Evolutionary conservation across 768 basidiomycete genomes (phyloP).

Genomic region (Mycena capillaripes): DNA sequence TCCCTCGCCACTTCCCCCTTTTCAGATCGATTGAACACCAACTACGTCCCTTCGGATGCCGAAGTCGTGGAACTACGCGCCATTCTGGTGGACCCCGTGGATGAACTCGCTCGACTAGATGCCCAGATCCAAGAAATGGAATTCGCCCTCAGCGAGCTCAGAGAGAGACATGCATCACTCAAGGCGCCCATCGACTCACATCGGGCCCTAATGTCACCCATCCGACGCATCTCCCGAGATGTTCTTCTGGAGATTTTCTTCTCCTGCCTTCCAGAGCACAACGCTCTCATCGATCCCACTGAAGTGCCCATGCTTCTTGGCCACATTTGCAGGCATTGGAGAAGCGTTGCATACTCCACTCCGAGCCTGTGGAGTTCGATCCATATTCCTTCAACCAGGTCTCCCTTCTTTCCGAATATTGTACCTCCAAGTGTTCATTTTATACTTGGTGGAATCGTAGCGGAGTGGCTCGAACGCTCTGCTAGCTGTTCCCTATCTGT

Average conservation of each 20-base stretch:
- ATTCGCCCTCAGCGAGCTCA: not conserved
- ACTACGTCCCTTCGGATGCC: slow-evolving; percentile 22
- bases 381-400: slow-evolving; percentile 2
- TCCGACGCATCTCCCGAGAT: slow-evolving; percentile 12
- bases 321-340: slow-evolving; percentile 13
- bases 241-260: slow-evolving; percentile 26
- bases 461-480: slow-evolving; percentile 1
- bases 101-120: slow-evolving; percentile 1
- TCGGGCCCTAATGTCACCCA: slow-evolving; percentile 8
- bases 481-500: not conserved
- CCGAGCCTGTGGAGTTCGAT: slow-evolving; percentile 17
- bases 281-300: slow-evolving; percentile 6
- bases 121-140: slow-evolving; percentile 5
- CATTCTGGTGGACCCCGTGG: not conserved
- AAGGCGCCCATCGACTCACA: slow-evolving; percentile 6
- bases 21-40: slow-evolving; percentile 10
- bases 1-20: slow-evolving; percentile 19
- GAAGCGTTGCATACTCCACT: slow-evolving; percentile 13
- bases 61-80: not conserved
- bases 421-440: not conserved
- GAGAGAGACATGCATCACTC: not conserved
- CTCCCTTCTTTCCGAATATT: not conserved
- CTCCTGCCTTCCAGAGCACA: slow-evolving; percentile 16
- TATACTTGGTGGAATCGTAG: not conserved
- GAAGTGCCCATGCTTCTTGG: slow-evolving; percentile 15